Conservation (phyloP, 345 rosid species). For the Diplotaxis tenuifolia region DNA sequence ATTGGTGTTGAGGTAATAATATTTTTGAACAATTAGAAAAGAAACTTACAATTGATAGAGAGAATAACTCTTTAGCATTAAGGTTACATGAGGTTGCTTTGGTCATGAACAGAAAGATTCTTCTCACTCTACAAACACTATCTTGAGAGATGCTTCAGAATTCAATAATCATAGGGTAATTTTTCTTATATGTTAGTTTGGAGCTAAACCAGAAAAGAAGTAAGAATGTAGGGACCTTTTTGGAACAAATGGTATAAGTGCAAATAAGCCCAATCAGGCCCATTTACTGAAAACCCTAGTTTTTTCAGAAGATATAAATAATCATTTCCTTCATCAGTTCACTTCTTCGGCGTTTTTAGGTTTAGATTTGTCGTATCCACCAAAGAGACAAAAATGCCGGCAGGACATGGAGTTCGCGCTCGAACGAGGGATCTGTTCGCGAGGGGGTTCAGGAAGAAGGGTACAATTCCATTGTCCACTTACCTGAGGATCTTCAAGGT, state of each 20-base stretch:
- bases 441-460: too few relatives aligned
- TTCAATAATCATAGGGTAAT: background rate
- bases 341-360: conserved; percentile 16
- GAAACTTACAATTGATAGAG: too few relatives aligned
- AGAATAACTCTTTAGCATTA: background rate
- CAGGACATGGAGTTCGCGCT: too few relatives aligned
- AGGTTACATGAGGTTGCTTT: background rate
- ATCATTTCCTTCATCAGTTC: background rate
- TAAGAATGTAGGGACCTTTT: background rate
- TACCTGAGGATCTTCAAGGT: conserved; percentile 68
- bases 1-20: background rate
- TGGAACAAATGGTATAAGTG: background rate
- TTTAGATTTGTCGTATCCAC: background rate
- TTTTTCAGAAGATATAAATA: conserved; percentile 4
- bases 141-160: background rate
- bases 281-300: conserved; percentile 15
- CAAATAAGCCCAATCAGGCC: conserved; percentile 12
- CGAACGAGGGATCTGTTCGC: too few relatives aligned
- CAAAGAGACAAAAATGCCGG: background rate
- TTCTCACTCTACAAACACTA: background rate
- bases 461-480: conserved; percentile 50
- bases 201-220: background rate
- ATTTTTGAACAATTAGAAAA: too few relatives aligned
- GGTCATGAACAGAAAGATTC: background rate
- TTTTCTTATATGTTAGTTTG: background rate